These are phyloP conservation scores for Rhizopogon parksii DNA, from an alignment of 1,284 basidiomycete species.

Conservation along the genomic window DNA sequence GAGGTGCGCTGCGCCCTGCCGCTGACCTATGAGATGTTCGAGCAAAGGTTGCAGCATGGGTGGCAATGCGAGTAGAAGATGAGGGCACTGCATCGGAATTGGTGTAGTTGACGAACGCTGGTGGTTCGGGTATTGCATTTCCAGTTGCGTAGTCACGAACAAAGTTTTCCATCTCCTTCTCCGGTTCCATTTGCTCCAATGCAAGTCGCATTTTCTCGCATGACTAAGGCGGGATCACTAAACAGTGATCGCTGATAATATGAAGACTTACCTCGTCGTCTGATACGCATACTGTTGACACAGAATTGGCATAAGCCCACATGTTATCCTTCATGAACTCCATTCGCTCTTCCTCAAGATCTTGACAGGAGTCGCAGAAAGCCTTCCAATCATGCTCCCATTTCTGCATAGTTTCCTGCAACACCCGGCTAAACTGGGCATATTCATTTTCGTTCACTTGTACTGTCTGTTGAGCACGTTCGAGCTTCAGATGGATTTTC, in stretches of 20 bases:
- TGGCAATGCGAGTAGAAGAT: slow-evolving; percentile 45
- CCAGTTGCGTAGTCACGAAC: slow-evolving; percentile 83
- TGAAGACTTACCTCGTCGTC: slow-evolving; percentile 81
- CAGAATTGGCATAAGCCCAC: slow-evolving; percentile 94
- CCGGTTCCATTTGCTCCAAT: slow-evolving; percentile 77
- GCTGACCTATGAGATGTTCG: slow-evolving; percentile 49
- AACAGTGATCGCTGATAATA: background rate
- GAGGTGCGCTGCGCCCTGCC: slow-evolving; percentile 25
- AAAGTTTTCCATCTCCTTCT: slow-evolving; percentile 80
- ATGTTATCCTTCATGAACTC: slow-evolving; percentile 93
- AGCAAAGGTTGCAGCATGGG: slow-evolving; percentile 50
- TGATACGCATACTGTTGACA: slow-evolving; percentile 91
- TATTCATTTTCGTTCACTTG: slow-evolving; percentile 89
- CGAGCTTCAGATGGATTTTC: slow-evolving; percentile 82
- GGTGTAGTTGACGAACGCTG: slow-evolving; percentile 74
- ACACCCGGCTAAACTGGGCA: slow-evolving; percentile 74
- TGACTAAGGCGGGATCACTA: slow-evolving; percentile 44
- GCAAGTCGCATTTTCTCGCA: slow-evolving; percentile 82
- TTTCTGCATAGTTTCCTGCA: slow-evolving; percentile 75
- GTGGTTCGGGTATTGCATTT: slow-evolving; percentile 76
- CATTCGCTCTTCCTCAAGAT: slow-evolving; percentile 90
- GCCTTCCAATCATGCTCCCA: slow-evolving; percentile 95
- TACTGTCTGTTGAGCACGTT: slow-evolving; percentile 86
- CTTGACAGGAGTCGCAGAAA: slow-evolving; percentile 92
- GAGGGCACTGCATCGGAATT: slow-evolving; percentile 56